Conservation (phyloP, 2,329 filamentous ascomycete species). For the Graphilbum sp. region DNA sequence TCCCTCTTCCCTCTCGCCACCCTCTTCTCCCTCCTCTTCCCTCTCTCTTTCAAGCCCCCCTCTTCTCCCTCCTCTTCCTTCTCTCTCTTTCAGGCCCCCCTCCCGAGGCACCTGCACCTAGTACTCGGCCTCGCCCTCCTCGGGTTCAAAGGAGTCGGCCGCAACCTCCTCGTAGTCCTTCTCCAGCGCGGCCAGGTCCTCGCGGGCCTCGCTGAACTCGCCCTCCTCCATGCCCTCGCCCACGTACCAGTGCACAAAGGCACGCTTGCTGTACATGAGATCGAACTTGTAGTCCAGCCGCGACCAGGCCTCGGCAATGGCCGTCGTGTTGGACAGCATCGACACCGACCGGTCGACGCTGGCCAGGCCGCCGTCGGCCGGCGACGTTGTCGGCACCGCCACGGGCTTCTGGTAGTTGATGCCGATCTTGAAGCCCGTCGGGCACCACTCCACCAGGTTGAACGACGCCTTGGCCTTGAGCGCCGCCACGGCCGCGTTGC, state of each 20-base stretch:
- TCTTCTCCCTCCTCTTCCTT: too few relatives aligned
- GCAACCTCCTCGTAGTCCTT: slow-evolving; percentile 80
- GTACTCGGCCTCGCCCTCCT: slow-evolving; percentile 61
- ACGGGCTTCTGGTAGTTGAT: slow-evolving; percentile 59
- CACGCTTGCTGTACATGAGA: slow-evolving; percentile 64
- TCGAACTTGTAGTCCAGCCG: slow-evolving; percentile 61
- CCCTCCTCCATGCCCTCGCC: slow-evolving; percentile 88
- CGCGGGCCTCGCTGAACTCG: slow-evolving; percentile 74
- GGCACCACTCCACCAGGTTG: slow-evolving; percentile 62
- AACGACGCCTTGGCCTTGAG: slow-evolving; percentile 58
- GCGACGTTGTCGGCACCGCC: slow-evolving; percentile 34
- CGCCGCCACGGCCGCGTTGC: slow-evolving; percentile 46
- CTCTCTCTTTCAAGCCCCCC: too few relatives aligned
- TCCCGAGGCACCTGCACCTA: slow-evolving; percentile 32
- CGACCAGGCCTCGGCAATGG: slow-evolving; percentile 58
- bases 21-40: too few relatives aligned
- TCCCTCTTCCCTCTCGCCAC: too few relatives aligned
- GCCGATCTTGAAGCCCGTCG: slow-evolving; percentile 59
- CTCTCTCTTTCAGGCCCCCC: too few relatives aligned
- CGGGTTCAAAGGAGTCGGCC: slow-evolving; percentile 49
- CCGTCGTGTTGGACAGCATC: slow-evolving; percentile 62
- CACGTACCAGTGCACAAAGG: slow-evolving; percentile 66
- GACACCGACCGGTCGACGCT: slow-evolving; percentile 45
- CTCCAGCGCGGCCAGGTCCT: slow-evolving; percentile 72
- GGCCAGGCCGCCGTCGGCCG: slow-evolving; percentile 41